A percentile compares a stretch with the other conserved stretches of the same genome.
Conservation (phyloP, 192 early-diverging fungal genomes). For the Coemansia guatemalensis region DNA sequence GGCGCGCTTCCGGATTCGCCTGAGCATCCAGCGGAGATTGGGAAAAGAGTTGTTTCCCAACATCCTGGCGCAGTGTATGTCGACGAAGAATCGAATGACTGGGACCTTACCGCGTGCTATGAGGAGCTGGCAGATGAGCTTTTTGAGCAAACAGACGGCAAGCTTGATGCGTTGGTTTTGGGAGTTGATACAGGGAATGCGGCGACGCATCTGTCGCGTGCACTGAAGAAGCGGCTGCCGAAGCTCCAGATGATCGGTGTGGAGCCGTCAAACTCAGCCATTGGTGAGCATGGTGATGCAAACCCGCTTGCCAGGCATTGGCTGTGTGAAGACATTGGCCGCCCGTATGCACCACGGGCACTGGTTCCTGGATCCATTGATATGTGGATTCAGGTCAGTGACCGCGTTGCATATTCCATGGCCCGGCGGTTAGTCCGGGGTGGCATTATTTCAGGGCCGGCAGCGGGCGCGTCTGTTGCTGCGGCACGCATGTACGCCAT, state of each 20-base stretch:
- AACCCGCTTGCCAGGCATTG: constrained; percentile 53
- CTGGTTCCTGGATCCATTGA: constrained; percentile 58
- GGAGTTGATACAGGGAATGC: constrained; percentile 70
- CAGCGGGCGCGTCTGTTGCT: constrained; percentile 66
- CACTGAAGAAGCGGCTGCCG: constrained; percentile 57
- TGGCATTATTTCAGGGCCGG: constrained; percentile 63
- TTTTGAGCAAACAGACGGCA: constrained; percentile 55
- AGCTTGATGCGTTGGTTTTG: constrained; percentile 62
- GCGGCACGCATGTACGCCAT: constrained; percentile 59
- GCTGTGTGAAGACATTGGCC: constrained; percentile 73
- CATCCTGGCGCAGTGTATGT: constrained; percentile 57
- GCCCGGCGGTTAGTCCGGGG: constrained; percentile 64
- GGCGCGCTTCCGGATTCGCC: constrained; percentile 64
- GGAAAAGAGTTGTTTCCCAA: constrained; percentile 56
- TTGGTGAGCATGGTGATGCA: constrained; percentile 40
- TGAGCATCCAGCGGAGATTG: constrained; percentile 65
- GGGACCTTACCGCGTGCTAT: constrained; percentile 41
- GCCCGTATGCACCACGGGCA: constrained; percentile 58
- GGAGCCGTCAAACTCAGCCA: constrained; percentile 65
- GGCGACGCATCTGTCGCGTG: constrained; percentile 60
- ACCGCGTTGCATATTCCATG: constrained; percentile 68
- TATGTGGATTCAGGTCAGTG: constrained; percentile 67
- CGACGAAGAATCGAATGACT: constrained; percentile 59
- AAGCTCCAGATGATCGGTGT: constrained; percentile 63
- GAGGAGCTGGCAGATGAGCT: constrained; percentile 64